phyloP scores from a whole-genome alignment of 306 rosid genomes.

The Vigna reflexopilosa region DNA sequence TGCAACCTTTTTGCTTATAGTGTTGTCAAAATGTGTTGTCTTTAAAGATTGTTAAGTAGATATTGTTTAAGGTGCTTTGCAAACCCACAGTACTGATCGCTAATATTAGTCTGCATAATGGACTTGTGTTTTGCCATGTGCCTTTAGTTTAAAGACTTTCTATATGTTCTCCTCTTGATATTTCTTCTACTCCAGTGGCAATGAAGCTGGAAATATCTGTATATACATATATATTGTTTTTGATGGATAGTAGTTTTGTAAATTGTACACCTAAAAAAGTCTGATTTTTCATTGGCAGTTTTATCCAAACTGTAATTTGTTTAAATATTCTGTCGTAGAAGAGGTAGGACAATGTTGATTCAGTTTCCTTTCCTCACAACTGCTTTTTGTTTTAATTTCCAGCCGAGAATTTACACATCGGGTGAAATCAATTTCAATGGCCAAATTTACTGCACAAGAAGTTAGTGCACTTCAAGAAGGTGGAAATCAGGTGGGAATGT shows the following conservation, averaged over 20 bases:
- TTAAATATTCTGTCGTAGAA: conserved; percentile 33
- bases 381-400: conserved; percentile 50
- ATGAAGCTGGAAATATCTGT: conserved; percentile 31
- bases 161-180: conserved; percentile 32
- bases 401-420: conserved; percentile 97
- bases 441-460: conserved; percentile 90
- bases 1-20: conserved; percentile 1
- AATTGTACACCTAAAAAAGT: conserved; percentile 4
- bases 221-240: conserved; percentile 1
- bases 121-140: conserved; percentile 26
- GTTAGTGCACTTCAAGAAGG: conserved; percentile 92
- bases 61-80: conserved; percentile 5
- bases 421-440: conserved; percentile 93
- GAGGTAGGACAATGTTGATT: not conserved
- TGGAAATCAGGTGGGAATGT: conserved; percentile 78
- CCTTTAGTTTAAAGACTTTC: conserved; percentile 25
- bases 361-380: conserved; percentile 11
- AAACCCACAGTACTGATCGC: conserved; percentile 32
- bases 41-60: conserved; percentile 24
- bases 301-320: conserved; percentile 25
- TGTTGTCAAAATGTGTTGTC: conserved; percentile 24
- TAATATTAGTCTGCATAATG: conserved; percentile 9
- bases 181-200: conserved; percentile 20
- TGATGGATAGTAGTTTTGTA: conserved; percentile 3
- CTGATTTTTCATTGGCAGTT: conserved; percentile 19